Conservation (phyloP, 2,329 filamentous ascomycete genomes). For the Fonsecaea erecta region DNA sequence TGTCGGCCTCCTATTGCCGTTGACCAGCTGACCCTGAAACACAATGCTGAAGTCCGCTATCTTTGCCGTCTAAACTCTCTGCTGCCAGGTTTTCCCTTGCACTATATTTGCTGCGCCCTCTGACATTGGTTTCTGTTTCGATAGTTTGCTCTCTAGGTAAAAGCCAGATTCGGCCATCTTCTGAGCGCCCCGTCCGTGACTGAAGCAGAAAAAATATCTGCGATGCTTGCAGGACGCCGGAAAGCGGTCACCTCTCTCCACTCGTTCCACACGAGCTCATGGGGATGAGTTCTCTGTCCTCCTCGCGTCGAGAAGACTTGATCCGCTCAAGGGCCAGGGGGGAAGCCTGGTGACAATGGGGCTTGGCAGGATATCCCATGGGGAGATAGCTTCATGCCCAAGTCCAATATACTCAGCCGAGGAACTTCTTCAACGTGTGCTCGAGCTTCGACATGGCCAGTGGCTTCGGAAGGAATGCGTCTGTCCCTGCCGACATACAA, state of each 20-base stretch:
- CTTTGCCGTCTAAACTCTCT: background rate
- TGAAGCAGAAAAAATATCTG: background rate
- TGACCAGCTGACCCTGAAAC: background rate
- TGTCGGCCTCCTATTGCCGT: background rate
- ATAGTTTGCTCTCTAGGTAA: background rate
- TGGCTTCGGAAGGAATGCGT: conserved; percentile 43
- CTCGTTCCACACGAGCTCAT: background rate
- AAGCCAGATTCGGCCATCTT: background rate
- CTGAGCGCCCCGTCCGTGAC: background rate
- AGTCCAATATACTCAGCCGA: conserved; percentile 10
- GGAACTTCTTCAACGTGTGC: conserved; percentile 27
- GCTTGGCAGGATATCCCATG: background rate
- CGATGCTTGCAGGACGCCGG: background rate
- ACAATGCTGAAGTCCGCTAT: background rate
- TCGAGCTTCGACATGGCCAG: conserved; percentile 34
- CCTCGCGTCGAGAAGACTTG: background rate
- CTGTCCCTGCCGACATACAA: conserved; percentile 40
- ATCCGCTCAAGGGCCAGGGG: background rate
- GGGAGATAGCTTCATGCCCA: background rate
- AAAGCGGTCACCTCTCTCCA: background rate
- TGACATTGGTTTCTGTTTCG: background rate
- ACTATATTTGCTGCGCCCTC: background rate
- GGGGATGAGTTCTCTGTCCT: background rate
- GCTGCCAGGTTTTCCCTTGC: background rate
- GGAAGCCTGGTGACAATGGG: background rate